Evolutionary conservation across 2,329 filamentous ascomycete genomes (phyloP).

Genomic region (Monosporascus sp.): DNA sequence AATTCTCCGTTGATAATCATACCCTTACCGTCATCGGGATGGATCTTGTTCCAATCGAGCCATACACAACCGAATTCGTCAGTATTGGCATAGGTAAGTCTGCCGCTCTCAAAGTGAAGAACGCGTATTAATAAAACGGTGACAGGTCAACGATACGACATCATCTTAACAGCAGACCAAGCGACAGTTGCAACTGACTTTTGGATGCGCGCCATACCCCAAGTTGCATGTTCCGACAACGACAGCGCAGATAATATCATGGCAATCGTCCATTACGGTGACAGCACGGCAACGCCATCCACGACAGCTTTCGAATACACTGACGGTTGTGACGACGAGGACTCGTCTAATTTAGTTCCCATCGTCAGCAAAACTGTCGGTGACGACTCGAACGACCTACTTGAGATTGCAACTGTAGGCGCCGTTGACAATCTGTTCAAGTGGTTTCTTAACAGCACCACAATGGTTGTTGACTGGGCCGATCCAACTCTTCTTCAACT

Average conservation of each 20-base stretch:
- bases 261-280: conserved; percentile 41
- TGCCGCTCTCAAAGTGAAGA: too few species aligned
- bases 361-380: conserved; percentile 28
- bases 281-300: conserved; percentile 11
- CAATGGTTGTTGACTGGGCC: conserved; percentile 40
- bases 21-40: conserved; percentile 49
- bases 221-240: conserved; percentile 35
- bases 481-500: conserved; percentile 37
- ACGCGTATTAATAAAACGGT: conserved; percentile 1
- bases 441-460: conserved; percentile 44
- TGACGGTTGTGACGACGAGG: conserved; percentile 29
- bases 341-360: conserved; percentile 24
- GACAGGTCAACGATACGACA: conserved; percentile 37
- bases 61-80: conserved; percentile 43
- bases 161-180: conserved; percentile 38
- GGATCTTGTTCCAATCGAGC: conserved; percentile 54
- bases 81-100: conserved; percentile 23
- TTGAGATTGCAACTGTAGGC: conserved; percentile 14
- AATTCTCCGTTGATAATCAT: conserved; percentile 52
- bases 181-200: conserved; percentile 30
- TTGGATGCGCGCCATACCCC: conserved; percentile 43
- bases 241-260: conserved; percentile 36
- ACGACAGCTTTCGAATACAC: conserved; percentile 12
- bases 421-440: conserved; percentile 30
- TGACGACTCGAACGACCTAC: conserved; percentile 12